phyloP scores from a whole-genome alignment of 805 yeast species.

The Kluyveromyces wickerhamii region DNA sequence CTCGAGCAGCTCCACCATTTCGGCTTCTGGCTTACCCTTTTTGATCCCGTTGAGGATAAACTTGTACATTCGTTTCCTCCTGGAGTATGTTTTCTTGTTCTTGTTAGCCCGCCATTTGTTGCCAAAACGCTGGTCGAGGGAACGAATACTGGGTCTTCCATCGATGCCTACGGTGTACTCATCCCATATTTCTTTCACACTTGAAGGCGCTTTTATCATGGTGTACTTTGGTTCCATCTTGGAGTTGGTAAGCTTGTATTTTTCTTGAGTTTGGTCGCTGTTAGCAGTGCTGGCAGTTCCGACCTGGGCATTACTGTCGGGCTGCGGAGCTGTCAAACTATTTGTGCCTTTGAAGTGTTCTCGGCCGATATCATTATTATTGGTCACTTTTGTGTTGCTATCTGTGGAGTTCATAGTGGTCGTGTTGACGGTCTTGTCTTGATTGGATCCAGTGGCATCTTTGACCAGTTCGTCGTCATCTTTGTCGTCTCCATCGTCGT shows the following conservation, averaged over 20 bases:
- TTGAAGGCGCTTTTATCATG: constrained; percentile 28
- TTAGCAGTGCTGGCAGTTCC: too few species aligned
- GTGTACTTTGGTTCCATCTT: constrained; percentile 18
- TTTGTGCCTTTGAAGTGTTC: too few species aligned
- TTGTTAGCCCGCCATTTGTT: constrained; percentile 35
- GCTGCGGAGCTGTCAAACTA: too few species aligned
- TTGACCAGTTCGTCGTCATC: constrained; percentile 9
- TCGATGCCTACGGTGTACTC: constrained; percentile 36
- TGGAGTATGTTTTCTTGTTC: constrained; percentile 30
- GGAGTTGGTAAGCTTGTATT: too few species aligned
- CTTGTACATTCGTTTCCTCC: constrained; percentile 31
- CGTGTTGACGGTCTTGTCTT: constrained; percentile 1
- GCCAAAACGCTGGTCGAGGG: constrained; percentile 35
- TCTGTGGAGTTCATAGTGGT: constrained; percentile 5
- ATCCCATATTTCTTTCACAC: constrained; percentile 31
- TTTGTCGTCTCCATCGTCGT: constrained; percentile 10
- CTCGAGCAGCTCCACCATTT: constrained; percentile 27
- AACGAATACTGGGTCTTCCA: constrained; percentile 35
- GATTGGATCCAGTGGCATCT: neutral
- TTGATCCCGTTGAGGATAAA: constrained; percentile 29
- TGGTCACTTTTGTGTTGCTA: neutral
- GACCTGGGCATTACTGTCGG: too few species aligned
- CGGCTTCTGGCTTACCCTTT: constrained; percentile 29
- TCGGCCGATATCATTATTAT: neutral
- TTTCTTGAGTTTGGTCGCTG: too few species aligned